Base-by-base conservation (phyloP, 352 stramenopile species). In the Globisporangium yorkense region DNA sequence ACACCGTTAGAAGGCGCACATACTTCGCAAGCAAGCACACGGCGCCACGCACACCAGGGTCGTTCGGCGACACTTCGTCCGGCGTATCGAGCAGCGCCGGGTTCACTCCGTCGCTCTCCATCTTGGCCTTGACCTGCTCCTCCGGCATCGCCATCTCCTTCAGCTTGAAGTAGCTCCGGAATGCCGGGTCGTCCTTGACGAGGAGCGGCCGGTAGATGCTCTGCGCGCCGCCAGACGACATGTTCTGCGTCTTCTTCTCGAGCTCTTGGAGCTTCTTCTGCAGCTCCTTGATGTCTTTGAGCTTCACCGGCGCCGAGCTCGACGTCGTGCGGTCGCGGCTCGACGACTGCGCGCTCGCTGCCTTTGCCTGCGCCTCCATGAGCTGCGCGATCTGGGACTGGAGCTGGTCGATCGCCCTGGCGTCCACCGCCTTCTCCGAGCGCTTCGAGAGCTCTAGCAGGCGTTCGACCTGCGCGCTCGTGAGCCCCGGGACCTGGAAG, bases 151-250 rank as follows among this genome's bases (percentile, higher is more conserved):
- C 67, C 72, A 93, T 83, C 31, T 74, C 66, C 54, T 91, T 87
- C 6, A 95, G 60, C 61, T 92, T 92, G 63, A 95, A 95, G 60
- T 93, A 95, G 40, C 87, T 91, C 12, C 68, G 66, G 41, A 90
- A 87, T 16, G 57, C 72, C 8, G 81, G 76, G 59, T 93, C 82
- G 46, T 91, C 75, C 49, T 81, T 85, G 18, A 92, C 78, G 2
- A 90, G 53, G 31, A 89, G 55, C 12, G 81, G 70, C 18, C 68
- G 79, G 56, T 92, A 90, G 0, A 86, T 55, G 48, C 40, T 51
- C 24, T 15, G 37, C 21, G 7, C 16, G 18, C 35, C 50, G 29
- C 45, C 39, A 24, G 46, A 18, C 13, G 52, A 20, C 27, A 82
- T 72, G n/a, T 59, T 72, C 41, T 88, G 68, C 24, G 75, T 91